These are phyloP conservation scores for Paramecium sonneborni DNA, from an alignment of 73 alveolate genomes.

Conservation along the genomic window DNA sequence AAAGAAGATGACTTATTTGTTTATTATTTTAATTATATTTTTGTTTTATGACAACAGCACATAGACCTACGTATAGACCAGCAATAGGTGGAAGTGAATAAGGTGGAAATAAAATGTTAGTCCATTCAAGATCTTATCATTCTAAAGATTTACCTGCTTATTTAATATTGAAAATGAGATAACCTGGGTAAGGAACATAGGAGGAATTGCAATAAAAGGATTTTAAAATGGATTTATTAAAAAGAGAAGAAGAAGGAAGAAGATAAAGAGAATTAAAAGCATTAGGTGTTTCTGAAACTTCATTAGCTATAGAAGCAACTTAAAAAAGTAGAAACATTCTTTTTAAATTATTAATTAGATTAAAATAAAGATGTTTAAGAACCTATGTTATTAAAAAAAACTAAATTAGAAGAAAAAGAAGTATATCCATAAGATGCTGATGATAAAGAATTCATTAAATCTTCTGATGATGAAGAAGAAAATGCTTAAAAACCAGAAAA, in stretches of 20 bases:
- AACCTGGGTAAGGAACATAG: constrained; percentile 81
- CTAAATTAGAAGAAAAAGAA: constrained; percentile 40
- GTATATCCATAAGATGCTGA: constrained; percentile 75
- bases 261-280: constrained; percentile 80
- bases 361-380: constrained; percentile 65
- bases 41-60: constrained; percentile 98
- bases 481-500: background rate
- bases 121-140: constrained; percentile 92
- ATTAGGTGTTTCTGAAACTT: constrained; percentile 61
- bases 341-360: background rate
- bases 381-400: constrained; percentile 60
- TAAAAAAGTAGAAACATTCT: constrained; percentile 1
- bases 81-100: constrained; percentile 86
- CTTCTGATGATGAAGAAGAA: constrained; percentile 48
- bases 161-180: constrained; percentile 83
- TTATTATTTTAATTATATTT: background rate
- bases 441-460: constrained; percentile 70
- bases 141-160: constrained; percentile 96
- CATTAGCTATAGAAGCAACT: constrained; percentile 54
- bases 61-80: constrained; percentile 96
- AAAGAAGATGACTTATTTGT: background rate
- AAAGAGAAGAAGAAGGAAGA: constrained; percentile 79
- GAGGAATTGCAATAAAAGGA: constrained; percentile 77
- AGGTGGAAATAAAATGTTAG: constrained; percentile 87
- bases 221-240: constrained; percentile 79